Percentiles rank a stretch among this genome's conserved stretches.
Conservation (phyloP, 768 basidiomycete genomes). For the Strobilomyces echinocephalus region DNA sequence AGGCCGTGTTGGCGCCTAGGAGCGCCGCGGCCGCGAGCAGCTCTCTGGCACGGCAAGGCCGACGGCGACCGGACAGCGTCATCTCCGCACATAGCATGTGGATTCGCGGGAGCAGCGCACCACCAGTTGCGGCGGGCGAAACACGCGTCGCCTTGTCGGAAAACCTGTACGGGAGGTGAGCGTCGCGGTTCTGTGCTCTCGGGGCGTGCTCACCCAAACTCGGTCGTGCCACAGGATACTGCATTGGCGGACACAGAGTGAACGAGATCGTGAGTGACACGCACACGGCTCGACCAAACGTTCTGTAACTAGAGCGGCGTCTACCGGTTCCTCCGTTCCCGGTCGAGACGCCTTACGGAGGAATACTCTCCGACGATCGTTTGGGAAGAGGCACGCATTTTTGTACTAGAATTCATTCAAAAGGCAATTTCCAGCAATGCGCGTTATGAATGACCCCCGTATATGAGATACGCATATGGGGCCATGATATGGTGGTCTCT, state of each 20-base stretch:
- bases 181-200: neutral
- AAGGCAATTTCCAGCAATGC: slow-evolving; percentile 4
- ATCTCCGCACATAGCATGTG: no score
- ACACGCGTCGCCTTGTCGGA: slow-evolving; percentile 6
- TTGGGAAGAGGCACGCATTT: slow-evolving; percentile 10
- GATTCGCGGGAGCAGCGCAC: slow-evolving; percentile 11
- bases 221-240: neutral
- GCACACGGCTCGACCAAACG: slow-evolving; percentile 15
- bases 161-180: slow-evolving; percentile 10
- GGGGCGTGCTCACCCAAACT: slow-evolving; percentile 11
- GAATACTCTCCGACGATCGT: slow-evolving; percentile 2
- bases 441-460: no score
- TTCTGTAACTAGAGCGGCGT: neutral
- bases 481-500: neutral
- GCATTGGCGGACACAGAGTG: slow-evolving; percentile 5
- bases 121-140: no score
- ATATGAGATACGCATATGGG: neutral
- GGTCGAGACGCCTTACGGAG: slow-evolving; percentile 10
- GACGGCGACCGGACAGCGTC: slow-evolving; percentile 42
- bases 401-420: slow-evolving; percentile 16
- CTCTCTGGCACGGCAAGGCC: slow-evolving; percentile 45
- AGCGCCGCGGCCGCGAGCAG: slow-evolving; percentile 26
- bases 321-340: no score
- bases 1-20: slow-evolving; percentile 36
- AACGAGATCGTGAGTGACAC: neutral